Base-by-base conservation (phyloP, 345 rosid genomes). In the Conringia planisiliqua region DNA sequence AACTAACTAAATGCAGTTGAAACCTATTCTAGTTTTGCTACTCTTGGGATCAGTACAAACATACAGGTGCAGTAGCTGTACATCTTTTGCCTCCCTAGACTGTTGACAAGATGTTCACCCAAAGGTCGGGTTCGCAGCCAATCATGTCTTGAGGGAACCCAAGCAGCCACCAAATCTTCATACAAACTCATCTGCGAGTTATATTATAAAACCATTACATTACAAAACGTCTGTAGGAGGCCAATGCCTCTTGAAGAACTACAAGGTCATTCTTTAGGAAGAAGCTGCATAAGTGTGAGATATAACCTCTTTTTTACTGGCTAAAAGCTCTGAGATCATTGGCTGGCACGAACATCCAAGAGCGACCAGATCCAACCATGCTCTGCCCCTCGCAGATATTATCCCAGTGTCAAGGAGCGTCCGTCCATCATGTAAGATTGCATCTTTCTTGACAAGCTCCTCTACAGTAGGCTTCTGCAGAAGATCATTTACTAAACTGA, bases 151-250 rank as follows among this genome's bases (percentile, higher is more conserved):
- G 85, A 83, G 7, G 97, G 97, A 30, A 95, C 99, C 99, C 99
- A 95, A 69, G 97, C 97, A 27, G 96, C 99, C 44, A 89, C 97
- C 81, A 95, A 80, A 83, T 95, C 99, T 83, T 95, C 99, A 81
- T 95, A 95, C 77, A 95, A 89, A 85, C 96, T 95, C 93, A 95
- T 85, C 99, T 90, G 85, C 77, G 43, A 68, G 68, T 69, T 6
- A 68, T 1, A 6, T 30, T 32, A 32, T 32, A 36, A 61, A 16
- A 40, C 63, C 18, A 61, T n/a, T 68, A 36, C 35, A 18, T 77
- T 6, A 60, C 22, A 2, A 42, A 22, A 32, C 11, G 11, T 29
- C 22, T 32, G 26, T 42, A 76, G 33, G 50, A 62, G 30, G 48
- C 50, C 50, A 62, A 32, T 24, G 39, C 4, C 36, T 40, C 3